Evolutionary conservation across 345 rosid species (phyloP).

Genomic region (Aegle marmelos): DNA sequence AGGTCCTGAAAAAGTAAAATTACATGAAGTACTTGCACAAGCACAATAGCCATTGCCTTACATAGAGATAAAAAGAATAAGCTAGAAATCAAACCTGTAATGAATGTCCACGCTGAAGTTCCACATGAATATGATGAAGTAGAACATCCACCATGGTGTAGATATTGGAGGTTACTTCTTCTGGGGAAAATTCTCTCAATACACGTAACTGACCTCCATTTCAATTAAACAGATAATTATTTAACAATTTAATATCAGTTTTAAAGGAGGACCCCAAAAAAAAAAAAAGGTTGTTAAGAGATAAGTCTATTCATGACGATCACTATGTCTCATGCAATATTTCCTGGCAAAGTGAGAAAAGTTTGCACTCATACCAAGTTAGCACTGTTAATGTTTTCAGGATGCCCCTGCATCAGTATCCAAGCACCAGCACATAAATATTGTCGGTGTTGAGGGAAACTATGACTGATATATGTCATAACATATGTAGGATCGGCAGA

Average conservation of each 20-base stretch:
- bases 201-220: conserved; percentile 62
- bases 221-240: conserved; percentile 11
- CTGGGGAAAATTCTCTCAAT: conserved; percentile 89
- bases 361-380: conserved; percentile 55
- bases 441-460: conserved; percentile 81
- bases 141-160: conserved; percentile 95
- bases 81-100: conserved; percentile 55
- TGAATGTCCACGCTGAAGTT: conserved; percentile 72
- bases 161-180: conserved; percentile 92
- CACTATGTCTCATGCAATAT: background rate
- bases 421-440: conserved; percentile 97
- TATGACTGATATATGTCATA: conserved; percentile 68
- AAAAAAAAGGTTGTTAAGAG: conserved; percentile 1
- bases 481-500: conserved; percentile 81
- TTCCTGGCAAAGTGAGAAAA: conserved; percentile 7
- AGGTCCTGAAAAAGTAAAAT: conserved; percentile 49
- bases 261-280: background rate
- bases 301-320: background rate
- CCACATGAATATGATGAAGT: conserved; percentile 76
- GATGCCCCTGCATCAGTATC: conserved; percentile 90
- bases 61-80: background rate
- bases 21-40: conserved; percentile 20
- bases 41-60: conserved; percentile 2
- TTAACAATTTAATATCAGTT: conserved; percentile 14
- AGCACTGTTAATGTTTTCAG: conserved; percentile 81